phyloP scores from a whole-genome alignment of 371 early-diverging fungal species.

The Mucor saturninus region DNA sequence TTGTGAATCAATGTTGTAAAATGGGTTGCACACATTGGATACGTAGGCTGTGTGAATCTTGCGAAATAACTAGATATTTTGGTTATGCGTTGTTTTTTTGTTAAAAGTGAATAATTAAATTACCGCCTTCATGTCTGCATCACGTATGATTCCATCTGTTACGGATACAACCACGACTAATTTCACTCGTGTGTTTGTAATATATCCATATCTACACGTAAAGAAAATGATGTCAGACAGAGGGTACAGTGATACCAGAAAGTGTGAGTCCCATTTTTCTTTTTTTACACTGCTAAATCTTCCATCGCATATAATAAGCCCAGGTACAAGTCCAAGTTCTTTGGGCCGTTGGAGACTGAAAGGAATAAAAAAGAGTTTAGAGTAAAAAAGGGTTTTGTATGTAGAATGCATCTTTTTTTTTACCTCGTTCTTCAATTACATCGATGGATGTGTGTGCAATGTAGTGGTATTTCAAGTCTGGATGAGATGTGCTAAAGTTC shows the following conservation, averaged over 20 bases:
- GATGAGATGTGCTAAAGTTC: conserved; percentile 73
- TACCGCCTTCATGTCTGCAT: conserved; percentile 81
- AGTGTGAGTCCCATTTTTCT: not conserved
- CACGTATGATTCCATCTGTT: conserved; percentile 78
- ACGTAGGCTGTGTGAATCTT: conserved; percentile 83
- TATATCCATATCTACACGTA: conserved; percentile 74
- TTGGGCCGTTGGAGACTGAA: conserved; percentile 61
- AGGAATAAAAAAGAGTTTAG: not conserved
- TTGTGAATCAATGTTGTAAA: conserved; percentile 69
- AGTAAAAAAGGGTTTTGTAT: not conserved
- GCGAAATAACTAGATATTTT: conserved; percentile 67
- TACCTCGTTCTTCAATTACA: conserved; percentile 86
- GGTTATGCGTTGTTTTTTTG: not conserved
- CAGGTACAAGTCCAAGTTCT: conserved; percentile 76
- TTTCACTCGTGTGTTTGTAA: conserved; percentile 85
- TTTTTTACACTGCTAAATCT: conserved; percentile 76
- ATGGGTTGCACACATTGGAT: conserved; percentile 81
- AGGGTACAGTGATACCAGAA: not conserved
- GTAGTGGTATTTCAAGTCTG: conserved; percentile 87
- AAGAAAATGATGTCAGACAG: not conserved
- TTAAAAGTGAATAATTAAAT: conserved; percentile 18
- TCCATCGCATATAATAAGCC: conserved; percentile 88
- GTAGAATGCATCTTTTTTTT: not conserved
- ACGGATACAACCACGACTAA: conserved; percentile 79
- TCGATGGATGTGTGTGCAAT: conserved; percentile 88